Evolutionary conservation across 2,329 filamentous ascomycete genomes (phyloP), one percentile per base, ranked within the genome.

Genomic region (Cladosporium velox): DNA sequence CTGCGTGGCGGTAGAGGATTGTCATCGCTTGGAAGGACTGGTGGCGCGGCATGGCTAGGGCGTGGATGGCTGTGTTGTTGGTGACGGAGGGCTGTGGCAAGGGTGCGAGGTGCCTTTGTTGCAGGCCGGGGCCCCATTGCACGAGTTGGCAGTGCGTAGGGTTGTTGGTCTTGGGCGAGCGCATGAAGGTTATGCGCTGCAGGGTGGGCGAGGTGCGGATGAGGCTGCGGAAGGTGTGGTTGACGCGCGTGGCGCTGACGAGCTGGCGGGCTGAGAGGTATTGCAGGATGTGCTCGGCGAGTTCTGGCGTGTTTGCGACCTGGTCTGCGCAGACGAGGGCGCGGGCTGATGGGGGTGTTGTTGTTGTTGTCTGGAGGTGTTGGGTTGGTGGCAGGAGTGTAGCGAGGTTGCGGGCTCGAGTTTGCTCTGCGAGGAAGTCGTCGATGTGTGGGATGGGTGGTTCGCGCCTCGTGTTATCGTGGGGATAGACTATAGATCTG

Each of bases 181-280:
- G 38, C 38, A n/a, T 44, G 58, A 38, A 55, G 21, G 35, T 41
- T 2, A 28, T 21, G 2, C 55, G 44, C 24, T 66, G 49, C 11
- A 66, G 41, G 3, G 8, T 26, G 24, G 34, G 26, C 26, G 59
- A 66, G 15, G 32, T 30, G 28, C 15, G 4, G 10, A 63, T 28
- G 15, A 44, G n/a, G 21, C 59, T 52, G 65, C 59, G 59, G 65
- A 66, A 66, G 21, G 24, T n/a, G 26, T 10, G 30, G 59, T 32
- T 59, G 32, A 57, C 41, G 7, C 35, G 24, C 2, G 32, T 52
- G 18, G 41, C 59, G 30, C 14, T 18, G 1, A 63, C 4, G 12
- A 63, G n/a, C 6, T 52, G 51, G 24, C 21, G n/a, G 52, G 62
- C 18, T 21, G 30, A 15, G 18, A 59, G 30, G 2, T 57, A 11